Conservation (phyloP, 2,329 filamentous ascomycete genomes). For the Elsinoe necatrix region DNA sequence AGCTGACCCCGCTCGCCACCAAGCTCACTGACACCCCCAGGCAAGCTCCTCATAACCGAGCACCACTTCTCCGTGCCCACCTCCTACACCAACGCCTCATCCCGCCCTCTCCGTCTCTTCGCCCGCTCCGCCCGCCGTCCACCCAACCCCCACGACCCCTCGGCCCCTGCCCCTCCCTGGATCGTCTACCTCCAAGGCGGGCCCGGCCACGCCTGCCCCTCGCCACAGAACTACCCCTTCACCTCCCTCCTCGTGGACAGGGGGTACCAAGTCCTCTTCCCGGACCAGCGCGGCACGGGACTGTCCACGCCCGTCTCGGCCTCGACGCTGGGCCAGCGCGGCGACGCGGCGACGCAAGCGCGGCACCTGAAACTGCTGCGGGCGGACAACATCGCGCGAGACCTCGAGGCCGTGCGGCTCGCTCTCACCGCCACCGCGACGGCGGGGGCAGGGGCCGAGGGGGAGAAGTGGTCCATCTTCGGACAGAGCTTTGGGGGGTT, state of each 20-base stretch:
- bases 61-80: conserved; percentile 80
- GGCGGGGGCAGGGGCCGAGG: conserved; percentile 53
- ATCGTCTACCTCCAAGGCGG: conserved; percentile 74
- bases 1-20: neutral
- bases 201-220: conserved; percentile 66
- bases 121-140: conserved; percentile 62
- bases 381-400: conserved; percentile 81
- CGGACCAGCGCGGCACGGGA: conserved; percentile 90
- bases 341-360: conserved; percentile 58
- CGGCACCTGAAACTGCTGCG: conserved; percentile 77
- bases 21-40: conserved; percentile 35
- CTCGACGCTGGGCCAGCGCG: conserved; percentile 58
- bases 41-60: conserved; percentile 68
- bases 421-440: conserved; percentile 62
- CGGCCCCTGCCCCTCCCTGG: conserved; percentile 47
- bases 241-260: conserved; percentile 64
- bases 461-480: conserved; percentile 74
- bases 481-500: conserved; percentile 93
- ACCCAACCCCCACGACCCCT: conserved; percentile 50
- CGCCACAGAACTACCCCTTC: conserved; percentile 65
- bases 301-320: conserved; percentile 73
- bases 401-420: conserved; percentile 77
- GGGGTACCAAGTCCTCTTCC: conserved; percentile 72
- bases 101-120: conserved; percentile 63
- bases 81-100: conserved; percentile 57